Evolutionary conservation across 78 protist genomes (phyloP), one percentile per base, ranked within the genome.

Genomic region (Ministeria vibrans): DNA sequence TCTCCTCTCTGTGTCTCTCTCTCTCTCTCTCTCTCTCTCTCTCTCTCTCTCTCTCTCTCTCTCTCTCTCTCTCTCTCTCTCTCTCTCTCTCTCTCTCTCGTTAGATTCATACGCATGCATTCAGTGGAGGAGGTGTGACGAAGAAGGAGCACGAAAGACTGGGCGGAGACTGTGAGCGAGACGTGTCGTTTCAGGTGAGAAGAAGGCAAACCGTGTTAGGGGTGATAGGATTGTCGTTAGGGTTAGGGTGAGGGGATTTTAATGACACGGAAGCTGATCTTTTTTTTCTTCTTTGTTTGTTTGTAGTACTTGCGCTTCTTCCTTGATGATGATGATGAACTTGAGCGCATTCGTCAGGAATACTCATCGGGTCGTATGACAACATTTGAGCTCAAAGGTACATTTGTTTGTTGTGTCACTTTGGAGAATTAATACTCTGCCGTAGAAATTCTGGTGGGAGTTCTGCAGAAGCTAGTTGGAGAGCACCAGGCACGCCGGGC

Each of bases 41-140:
- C 46, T 5, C 23, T 3, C 20, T 0, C 78, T 74, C 59, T 0
- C 59, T 39, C 1, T 3, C 53, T 27, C 59, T 28, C 59, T 0
- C 15, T 28, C 76, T 15, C 49, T 71, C 76, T 15, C 76, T 15
- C 42, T 15, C 76, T 15, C 76, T 5, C 39, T 6, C 76, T 5
- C 76, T 18, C 76, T 5, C 42, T 20, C 77, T 27, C 3, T 13
- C 22, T 0, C 59, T 22, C 27, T 0, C 20, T 42, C 28, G n/a
- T 2, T 43, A 81, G 88, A 83, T 94, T 44, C 89, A 85, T 79
- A 93, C 86, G 75, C 70, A 91, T 64, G 99, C 98, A 3, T 97
- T 94, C 91, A 80, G 92, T 13, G 99, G 99, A 22, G 99, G 99
- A 20, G 69, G 87, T 30, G 90, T 45, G 18, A 94, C 98, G n/a